phyloP scores from a whole-genome alignment of 345 rosid genomes.

The Pistacia integerrima region DNA sequence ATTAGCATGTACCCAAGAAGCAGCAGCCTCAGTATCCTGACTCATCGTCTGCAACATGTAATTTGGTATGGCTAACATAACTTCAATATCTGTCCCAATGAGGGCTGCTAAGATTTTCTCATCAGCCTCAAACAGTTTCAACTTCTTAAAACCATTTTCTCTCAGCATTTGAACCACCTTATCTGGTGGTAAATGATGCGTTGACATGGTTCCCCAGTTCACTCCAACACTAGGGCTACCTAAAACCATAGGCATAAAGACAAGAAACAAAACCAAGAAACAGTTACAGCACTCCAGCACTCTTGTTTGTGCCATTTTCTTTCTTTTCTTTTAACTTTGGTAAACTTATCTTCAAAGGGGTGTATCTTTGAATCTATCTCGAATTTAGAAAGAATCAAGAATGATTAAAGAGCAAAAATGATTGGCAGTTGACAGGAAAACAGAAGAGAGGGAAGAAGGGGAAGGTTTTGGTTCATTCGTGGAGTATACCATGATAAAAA shows the following conservation, averaged over 20 bases:
- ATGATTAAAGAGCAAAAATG: not conserved
- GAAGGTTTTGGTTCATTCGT: not conserved
- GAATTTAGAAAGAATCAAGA: constrained; percentile 25
- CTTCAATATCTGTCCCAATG: constrained; percentile 64
- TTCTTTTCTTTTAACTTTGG: not conserved
- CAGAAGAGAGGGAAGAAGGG: constrained; percentile 19
- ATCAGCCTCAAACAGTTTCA: constrained; percentile 87
- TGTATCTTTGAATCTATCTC: constrained; percentile 19
- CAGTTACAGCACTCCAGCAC: not conserved
- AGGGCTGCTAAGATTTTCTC: constrained; percentile 57
- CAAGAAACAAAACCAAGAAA: constrained; percentile 17
- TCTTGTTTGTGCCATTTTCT: constrained; percentile 18
- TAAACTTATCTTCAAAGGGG: constrained; percentile 3
- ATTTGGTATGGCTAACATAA: constrained; percentile 86
- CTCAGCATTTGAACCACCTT: constrained; percentile 64
- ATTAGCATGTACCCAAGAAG: constrained; percentile 72
- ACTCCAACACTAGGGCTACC: constrained; percentile 38
- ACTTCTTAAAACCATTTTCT: constrained; percentile 58
- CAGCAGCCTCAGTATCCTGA: constrained; percentile 50
- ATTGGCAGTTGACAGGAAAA: constrained; percentile 1
- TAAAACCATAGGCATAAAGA: constrained; percentile 9
- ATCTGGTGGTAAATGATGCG: constrained; percentile 64
- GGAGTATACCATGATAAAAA: not conserved
- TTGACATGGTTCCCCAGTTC: constrained; percentile 86
- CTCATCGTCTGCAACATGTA: constrained; percentile 57